phyloP scores from a whole-genome alignment of 2,329 filamentous ascomycete species.

The Colletotrichum acutatum region DNA sequence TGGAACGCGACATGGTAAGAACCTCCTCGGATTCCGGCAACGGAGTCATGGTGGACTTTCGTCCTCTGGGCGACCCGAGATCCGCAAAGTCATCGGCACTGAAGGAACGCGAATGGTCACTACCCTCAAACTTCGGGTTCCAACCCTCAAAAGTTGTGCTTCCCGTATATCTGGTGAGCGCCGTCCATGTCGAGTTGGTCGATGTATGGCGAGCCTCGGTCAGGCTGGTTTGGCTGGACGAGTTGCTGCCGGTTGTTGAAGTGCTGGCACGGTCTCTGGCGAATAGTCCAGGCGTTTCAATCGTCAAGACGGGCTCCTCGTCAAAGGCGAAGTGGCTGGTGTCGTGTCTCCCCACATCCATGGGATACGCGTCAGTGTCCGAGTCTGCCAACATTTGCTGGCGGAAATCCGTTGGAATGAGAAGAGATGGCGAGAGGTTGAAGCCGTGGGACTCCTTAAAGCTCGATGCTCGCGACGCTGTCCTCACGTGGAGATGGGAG shows the following conservation, averaged over 20 bases:
- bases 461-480: constrained; percentile 60
- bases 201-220: constrained; percentile 65
- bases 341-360: constrained; percentile 47
- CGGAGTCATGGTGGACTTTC: constrained; percentile 28
- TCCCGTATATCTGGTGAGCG: constrained; percentile 63
- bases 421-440: constrained; percentile 68
- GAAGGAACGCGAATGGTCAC: constrained; percentile 45
- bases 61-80: constrained; percentile 21
- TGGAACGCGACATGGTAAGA: constrained; percentile 24
- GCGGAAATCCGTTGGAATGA: constrained; percentile 70
- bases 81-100: constrained; percentile 39
- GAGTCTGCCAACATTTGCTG: constrained; percentile 56
- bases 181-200: constrained; percentile 63
- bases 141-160: constrained; percentile 56
- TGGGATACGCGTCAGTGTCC: constrained; percentile 39
- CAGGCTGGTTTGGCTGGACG: constrained; percentile 58
- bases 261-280: constrained; percentile 61
- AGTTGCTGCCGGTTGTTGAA: constrained; percentile 63
- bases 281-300: constrained; percentile 46
- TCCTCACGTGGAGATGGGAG: constrained; percentile 48
- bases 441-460: constrained; percentile 71
- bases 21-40: constrained; percentile 32
- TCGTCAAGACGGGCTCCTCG: constrained; percentile 47
- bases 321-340: constrained; percentile 47
- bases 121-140: constrained; percentile 43